Percentiles rank a stretch among this genome's conserved stretches.
These are phyloP conservation scores for Plasmodium malariae DNA, from an alignment of 169 alveolate species.

Conservation along the genomic window DNA sequence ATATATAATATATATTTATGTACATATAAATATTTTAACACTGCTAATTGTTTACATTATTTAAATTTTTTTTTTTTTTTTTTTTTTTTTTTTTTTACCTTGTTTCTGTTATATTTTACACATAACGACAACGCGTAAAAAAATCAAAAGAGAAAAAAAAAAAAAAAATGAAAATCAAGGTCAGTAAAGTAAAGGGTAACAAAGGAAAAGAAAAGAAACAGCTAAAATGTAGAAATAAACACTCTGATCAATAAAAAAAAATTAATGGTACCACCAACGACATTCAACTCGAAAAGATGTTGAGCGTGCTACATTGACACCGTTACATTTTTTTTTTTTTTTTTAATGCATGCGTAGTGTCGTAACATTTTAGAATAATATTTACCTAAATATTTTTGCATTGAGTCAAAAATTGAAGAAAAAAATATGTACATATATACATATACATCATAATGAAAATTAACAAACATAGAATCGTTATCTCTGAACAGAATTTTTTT, in stretches of 20 bases:
- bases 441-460: background rate
- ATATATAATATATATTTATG: no score
- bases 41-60: background rate
- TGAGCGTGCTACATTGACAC: background rate
- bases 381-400: background rate
- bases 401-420: background rate
- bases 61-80: no score
- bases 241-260: background rate
- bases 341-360: background rate
- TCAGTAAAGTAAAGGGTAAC: no score
- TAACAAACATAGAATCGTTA: background rate
- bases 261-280: background rate
- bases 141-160: background rate
- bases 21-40: no score
- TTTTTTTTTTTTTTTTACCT: no score
- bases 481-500: background rate
- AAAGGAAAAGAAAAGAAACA: no score
- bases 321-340: background rate
- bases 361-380: background rate
- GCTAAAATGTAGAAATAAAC: no score
- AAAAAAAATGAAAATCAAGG: no score
- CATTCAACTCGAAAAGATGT: background rate
- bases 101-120: background rate
- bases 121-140: background rate
- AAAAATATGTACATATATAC: background rate